These are phyloP conservation scores for Populus nigra DNA, from an alignment of 345 rosid genomes.

Conservation along the genomic window DNA sequence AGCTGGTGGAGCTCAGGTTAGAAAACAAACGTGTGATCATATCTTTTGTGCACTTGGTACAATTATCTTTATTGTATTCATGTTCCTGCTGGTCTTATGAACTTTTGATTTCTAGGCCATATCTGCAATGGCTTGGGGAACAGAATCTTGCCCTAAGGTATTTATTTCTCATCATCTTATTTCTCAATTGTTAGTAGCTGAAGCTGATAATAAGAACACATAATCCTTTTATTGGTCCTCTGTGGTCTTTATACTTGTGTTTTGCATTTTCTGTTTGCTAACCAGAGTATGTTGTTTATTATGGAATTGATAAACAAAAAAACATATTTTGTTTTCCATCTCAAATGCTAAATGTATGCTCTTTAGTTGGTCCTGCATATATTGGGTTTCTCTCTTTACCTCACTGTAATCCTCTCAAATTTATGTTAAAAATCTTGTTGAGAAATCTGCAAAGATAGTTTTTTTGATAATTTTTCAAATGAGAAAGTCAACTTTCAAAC, in stretches of 20 bases:
- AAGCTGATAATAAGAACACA: neutral
- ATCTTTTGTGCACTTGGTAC: neutral
- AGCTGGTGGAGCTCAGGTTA: constrained; percentile 97
- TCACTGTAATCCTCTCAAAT: no score
- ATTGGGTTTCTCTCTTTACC: no score
- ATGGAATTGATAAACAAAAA: neutral
- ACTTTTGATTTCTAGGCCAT: constrained; percentile 54
- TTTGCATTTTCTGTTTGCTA: neutral
- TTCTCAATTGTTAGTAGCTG: neutral
- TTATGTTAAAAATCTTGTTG: no score
- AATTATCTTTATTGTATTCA: neutral
- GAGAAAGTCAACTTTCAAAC: neutral
- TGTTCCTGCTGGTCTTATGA: neutral
- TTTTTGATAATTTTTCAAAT: neutral
- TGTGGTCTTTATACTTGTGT: neutral
- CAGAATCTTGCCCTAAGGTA: constrained; percentile 95
- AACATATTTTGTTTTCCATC: neutral
- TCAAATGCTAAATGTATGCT: neutral
- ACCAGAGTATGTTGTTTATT: neutral
- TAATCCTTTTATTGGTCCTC: neutral
- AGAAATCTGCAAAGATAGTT: no score
- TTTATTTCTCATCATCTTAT: constrained; percentile 3
- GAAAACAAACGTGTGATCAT: constrained; percentile 4
- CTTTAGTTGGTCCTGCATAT: neutral
- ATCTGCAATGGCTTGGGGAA: constrained; percentile 98